Evolutionary conservation across 1,284 basidiomycete genomes (phyloP).

Genomic region (Wallemia ichthyophaga): DNA sequence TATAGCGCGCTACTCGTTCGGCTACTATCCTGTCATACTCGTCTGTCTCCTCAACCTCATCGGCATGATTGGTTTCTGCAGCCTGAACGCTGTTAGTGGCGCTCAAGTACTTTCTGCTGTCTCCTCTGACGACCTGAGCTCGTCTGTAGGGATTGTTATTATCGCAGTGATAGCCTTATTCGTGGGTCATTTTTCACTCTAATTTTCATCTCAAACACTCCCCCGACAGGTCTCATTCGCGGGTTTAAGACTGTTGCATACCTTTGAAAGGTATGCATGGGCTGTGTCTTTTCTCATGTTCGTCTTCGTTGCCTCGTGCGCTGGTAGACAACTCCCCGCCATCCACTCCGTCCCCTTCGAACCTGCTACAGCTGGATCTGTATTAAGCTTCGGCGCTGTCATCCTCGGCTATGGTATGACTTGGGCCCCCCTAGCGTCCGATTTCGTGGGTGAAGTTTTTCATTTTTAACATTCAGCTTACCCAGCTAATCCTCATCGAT

Average conservation of each 20-base stretch:
- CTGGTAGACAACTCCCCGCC: conserved; percentile 24
- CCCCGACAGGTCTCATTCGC: conserved; percentile 21
- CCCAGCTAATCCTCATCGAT: no score
- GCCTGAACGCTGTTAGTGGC: conserved; percentile 44
- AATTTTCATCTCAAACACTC: conserved; percentile 5
- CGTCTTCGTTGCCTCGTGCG: conserved; percentile 36
- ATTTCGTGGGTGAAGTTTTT: conserved; percentile 22
- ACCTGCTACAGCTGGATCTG: conserved; percentile 24
- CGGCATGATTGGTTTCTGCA: conserved; percentile 34
- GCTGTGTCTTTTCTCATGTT: conserved; percentile 27
- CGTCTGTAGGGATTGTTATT: conserved; percentile 54
- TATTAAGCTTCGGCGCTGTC: conserved; percentile 34
- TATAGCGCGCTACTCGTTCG: conserved; percentile 43
- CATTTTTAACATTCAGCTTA: not conserved
- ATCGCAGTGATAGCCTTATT: conserved; percentile 44
- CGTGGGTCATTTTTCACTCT: conserved; percentile 17
- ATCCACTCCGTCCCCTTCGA: conserved; percentile 8
- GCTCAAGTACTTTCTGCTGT: conserved; percentile 48
- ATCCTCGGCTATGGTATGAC: conserved; percentile 45
- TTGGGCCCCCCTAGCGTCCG: conserved; percentile 32
- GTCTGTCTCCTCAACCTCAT: not conserved
- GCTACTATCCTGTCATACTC: conserved; percentile 12
- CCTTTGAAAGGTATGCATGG: conserved; percentile 42
- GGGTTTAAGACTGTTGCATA: conserved; percentile 19
- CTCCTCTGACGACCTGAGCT: conserved; percentile 22